Percentiles rank a stretch among this genome's conserved stretches.
These are phyloP conservation scores for Helminthosporium solani DNA, from an alignment of 2,329 filamentous ascomycete genomes.

Conservation along the genomic window DNA sequence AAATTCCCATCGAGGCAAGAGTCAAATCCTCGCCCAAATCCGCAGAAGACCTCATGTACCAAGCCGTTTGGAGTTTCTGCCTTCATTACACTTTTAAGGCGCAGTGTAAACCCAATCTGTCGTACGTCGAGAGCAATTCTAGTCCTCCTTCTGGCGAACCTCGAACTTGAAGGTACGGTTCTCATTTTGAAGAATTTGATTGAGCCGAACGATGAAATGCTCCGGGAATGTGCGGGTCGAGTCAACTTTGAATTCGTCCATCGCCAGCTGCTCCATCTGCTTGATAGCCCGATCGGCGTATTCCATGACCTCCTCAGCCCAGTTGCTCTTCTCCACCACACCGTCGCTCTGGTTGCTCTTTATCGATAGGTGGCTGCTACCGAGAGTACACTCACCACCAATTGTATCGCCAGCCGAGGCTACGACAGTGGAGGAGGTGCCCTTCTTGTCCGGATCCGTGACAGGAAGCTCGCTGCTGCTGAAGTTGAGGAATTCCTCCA, in stretches of 20 bases:
- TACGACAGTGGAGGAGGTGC: constrained; percentile 16
- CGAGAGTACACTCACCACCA: constrained; percentile 9
- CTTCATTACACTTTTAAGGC: no score
- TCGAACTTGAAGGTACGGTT: constrained; percentile 20
- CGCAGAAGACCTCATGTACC: background rate
- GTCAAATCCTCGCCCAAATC: background rate
- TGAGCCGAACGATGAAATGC: constrained; percentile 28
- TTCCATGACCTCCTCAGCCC: constrained; percentile 36
- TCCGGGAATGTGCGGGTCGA: constrained; percentile 20
- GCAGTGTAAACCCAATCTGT: no score
- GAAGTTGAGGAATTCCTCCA: constrained; percentile 33
- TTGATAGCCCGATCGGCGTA: constrained; percentile 21
- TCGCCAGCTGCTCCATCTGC: constrained; percentile 36
- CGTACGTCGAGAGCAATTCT: no score
- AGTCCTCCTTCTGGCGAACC: constrained; percentile 7
- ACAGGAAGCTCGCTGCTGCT: constrained; percentile 27
- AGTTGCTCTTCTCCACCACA: constrained; percentile 37
- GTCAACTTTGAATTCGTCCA: constrained; percentile 25
- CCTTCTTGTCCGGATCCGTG: constrained; percentile 10
- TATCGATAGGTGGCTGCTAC: constrained; percentile 10
- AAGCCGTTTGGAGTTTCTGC: no score
- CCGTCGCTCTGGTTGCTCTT: constrained; percentile 24
- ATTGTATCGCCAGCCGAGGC: background rate
- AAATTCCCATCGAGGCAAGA: background rate
- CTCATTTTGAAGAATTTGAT: constrained; percentile 19